Evolutionary conservation across 2,329 filamentous ascomycete genomes (phyloP).

Genomic region (Orbilia oligospora): DNA sequence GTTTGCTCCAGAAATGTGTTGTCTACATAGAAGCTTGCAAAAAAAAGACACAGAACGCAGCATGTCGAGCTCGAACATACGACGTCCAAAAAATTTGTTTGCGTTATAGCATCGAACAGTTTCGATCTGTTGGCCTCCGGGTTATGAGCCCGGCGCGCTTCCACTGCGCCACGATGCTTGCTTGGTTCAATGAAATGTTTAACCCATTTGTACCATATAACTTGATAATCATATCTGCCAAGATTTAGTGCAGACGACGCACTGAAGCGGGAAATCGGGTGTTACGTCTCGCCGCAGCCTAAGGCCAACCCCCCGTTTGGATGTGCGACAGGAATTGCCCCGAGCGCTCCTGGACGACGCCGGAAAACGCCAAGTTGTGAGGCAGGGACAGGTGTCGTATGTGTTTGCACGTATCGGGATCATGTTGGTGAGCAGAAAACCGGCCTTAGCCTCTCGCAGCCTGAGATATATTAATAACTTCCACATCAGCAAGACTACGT

Average conservation of each 20-base stretch:
- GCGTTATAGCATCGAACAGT: conserved; percentile 59
- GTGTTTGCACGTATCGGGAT: conserved; percentile 34
- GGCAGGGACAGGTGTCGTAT: conserved; percentile 54
- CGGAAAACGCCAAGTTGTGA: conserved; percentile 35
- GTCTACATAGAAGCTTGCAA: not conserved
- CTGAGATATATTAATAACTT: conserved; percentile 53
- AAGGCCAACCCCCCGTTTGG: conserved; percentile 28
- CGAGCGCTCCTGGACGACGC: conserved; percentile 5
- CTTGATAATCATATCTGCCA: conserved; percentile 1
- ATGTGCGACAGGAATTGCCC: conserved; percentile 37
- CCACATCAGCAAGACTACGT: conserved; percentile 58
- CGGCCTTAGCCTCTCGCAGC: conserved; percentile 31
- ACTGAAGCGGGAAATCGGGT: conserved; percentile 18
- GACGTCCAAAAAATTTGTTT: conserved; percentile 45
- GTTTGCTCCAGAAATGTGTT: conserved; percentile 1
- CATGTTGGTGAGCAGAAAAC: conserved; percentile 42
- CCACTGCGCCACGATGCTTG: conserved; percentile 61
- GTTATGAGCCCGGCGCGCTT: conserved; percentile 61
- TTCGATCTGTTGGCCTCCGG: conserved; percentile 61
- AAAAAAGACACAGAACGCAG: conserved; percentile 40
- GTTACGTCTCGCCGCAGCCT: conserved; percentile 38
- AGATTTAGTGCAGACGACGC: conserved; percentile 15
- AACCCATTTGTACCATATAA: conserved; percentile 32
- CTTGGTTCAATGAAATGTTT: conserved; percentile 9
- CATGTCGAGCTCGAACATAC: conserved; percentile 37